A percentile compares a stretch with the other conserved stretches of the same genome.
These are phyloP conservation scores for Kuraishia capsulata DNA, from an alignment of 805 yeast species.

Conservation along the genomic window DNA sequence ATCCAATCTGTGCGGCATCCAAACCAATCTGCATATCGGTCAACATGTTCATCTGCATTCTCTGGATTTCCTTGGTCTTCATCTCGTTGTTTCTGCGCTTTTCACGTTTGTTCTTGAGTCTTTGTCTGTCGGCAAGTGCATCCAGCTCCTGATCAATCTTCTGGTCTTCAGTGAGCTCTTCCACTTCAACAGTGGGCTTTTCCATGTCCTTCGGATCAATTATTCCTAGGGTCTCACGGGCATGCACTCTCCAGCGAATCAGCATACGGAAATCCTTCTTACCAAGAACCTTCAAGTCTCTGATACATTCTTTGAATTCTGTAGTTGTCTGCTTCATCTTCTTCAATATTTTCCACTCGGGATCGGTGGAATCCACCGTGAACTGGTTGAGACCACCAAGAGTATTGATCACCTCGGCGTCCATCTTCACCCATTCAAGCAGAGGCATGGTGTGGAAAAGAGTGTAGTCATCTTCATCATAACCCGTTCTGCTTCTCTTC, in stretches of 20 bases:
- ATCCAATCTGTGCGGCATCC: slow-evolving; percentile 78
- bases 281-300: slow-evolving; percentile 90
- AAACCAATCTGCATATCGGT: slow-evolving; percentile 90
- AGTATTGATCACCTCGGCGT: slow-evolving; percentile 75
- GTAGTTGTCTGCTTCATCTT: slow-evolving; percentile 70
- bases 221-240: slow-evolving; percentile 68
- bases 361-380: slow-evolving; percentile 49
- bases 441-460: slow-evolving; percentile 64
- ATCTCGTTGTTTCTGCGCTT: slow-evolving; percentile 73
- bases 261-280: slow-evolving; percentile 84
- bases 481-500: slow-evolving; percentile 88
- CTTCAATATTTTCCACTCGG: slow-evolving; percentile 63
- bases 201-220: slow-evolving; percentile 45
- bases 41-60: slow-evolving; percentile 95
- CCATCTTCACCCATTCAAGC: slow-evolving; percentile 63
- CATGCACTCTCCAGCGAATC: slow-evolving; percentile 81
- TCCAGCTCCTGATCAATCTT: slow-evolving; percentile 79
- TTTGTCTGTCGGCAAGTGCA: slow-evolving; percentile 62
- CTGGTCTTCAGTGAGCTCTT: slow-evolving; percentile 77
- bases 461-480: slow-evolving; percentile 85
- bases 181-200: slow-evolving; percentile 48
- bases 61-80: slow-evolving; percentile 77
- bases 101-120: slow-evolving; percentile 65
- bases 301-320: slow-evolving; percentile 75
- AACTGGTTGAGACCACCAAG: slow-evolving; percentile 69